Conservation (phyloP, 208 protist species). For the Trypanosoma mega region DNA sequence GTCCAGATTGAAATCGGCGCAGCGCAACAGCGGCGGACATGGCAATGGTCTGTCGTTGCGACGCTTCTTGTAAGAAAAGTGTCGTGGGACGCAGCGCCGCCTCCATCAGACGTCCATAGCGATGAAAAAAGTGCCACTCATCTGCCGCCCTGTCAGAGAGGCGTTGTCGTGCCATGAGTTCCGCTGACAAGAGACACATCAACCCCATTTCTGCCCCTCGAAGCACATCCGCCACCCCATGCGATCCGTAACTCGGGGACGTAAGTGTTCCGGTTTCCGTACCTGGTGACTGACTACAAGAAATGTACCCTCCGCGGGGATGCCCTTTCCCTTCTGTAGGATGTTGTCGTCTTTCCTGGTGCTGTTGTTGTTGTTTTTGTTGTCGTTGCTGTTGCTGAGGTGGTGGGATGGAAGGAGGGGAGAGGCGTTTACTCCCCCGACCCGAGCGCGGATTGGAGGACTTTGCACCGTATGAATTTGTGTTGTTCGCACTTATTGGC, state of each 20-base stretch:
- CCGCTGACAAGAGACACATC: constrained; percentile 12
- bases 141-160: not conserved
- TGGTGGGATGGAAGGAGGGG: too few species aligned
- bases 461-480: too few species aligned
- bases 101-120: constrained; percentile 22
- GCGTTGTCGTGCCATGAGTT: constrained; percentile 1
- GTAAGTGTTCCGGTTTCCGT: too few species aligned
- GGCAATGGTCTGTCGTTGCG: constrained; percentile 23
- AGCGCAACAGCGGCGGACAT: constrained; percentile 17
- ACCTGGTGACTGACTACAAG: too few species aligned
- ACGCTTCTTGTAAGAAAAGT: constrained; percentile 25
- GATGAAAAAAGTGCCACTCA: constrained; percentile 15
- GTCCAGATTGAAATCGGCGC: not conserved
- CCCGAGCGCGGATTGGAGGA: too few species aligned
- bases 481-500: not conserved
- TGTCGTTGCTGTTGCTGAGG: too few species aligned
- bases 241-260: too few species aligned
- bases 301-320: too few species aligned
- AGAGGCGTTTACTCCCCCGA: too few species aligned
- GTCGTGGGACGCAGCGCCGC: constrained; percentile 6
- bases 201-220: constrained; percentile 3
- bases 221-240: not conserved
- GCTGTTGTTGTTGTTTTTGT: too few species aligned
- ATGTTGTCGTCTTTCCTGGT: too few species aligned
- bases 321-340: too few species aligned